Percentiles rank a stretch among this genome's conserved stretches.
phyloP scores from a whole-genome alignment of 805 yeast species.

The Wickerhamiella bombiphila region DNA sequence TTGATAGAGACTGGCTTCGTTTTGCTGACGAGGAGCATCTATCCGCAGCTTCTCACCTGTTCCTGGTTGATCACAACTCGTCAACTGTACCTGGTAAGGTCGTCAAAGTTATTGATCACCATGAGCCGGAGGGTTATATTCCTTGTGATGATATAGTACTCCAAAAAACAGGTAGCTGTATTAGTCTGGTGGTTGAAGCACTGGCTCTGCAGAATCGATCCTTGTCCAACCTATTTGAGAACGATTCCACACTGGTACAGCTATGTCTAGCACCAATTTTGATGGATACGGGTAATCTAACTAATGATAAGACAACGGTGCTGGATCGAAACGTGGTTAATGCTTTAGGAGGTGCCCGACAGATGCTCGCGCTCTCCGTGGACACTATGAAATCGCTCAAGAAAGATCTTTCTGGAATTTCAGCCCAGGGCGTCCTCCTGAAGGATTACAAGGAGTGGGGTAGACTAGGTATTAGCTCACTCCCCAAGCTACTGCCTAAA shows the following conservation, averaged over 20 bases:
- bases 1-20: constrained; percentile 37
- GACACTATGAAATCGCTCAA: constrained; percentile 25
- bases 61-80: constrained; percentile 56
- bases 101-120: constrained; percentile 70
- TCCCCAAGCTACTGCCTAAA: constrained; percentile 50
- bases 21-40: constrained; percentile 50
- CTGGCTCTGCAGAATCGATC: constrained; percentile 28
- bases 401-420: constrained; percentile 46
- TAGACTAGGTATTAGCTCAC: constrained; percentile 61
- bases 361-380: constrained; percentile 6
- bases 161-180: constrained; percentile 58
- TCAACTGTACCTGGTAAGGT: constrained; percentile 28
- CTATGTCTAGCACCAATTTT: constrained; percentile 54
- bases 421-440: constrained; percentile 45
- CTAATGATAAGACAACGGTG: constrained; percentile 37
- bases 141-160: constrained; percentile 21
- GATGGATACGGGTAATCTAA: constrained; percentile 61
- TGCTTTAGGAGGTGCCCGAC: constrained; percentile 3
- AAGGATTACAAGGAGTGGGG: constrained; percentile 77
- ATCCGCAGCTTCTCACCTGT: constrained; percentile 26
- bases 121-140: constrained; percentile 37
- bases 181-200: constrained; percentile 53
- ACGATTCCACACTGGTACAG: constrained; percentile 27
- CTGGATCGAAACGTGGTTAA: constrained; percentile 29
- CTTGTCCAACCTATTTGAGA: constrained; percentile 11